Conservation (phyloP, 441 rosid species). For the Pelargonium exstipulatum region DNA sequence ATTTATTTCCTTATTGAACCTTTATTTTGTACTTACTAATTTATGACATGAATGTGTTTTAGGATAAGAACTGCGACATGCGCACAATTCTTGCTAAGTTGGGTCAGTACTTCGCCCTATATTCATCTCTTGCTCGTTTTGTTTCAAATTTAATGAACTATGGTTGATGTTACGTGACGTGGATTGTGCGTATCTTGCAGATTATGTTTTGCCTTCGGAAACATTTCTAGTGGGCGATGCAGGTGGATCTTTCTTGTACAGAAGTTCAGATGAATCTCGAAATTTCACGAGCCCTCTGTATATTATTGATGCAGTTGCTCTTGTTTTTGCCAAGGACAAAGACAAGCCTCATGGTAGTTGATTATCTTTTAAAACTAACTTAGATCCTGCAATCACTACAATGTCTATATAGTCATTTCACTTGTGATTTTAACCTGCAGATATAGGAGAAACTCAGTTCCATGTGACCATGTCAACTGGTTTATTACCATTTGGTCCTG, state of each 20-base stretch:
- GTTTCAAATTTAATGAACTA: too few relatives aligned
- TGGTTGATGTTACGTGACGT: too few relatives aligned
- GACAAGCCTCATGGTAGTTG: conserved; percentile 33
- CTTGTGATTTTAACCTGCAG: conserved; percentile 20
- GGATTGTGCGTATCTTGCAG: conserved; percentile 19
- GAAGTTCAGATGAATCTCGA: conserved; percentile 15
- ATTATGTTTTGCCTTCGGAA: conserved; percentile 34
- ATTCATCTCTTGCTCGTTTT: background rate
- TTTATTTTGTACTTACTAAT: conserved; percentile 12
- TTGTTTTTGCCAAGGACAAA: conserved; percentile 45
- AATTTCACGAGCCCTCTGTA: background rate
- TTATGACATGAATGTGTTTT: conserved; percentile 17
- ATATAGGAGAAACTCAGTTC: conserved; percentile 38
- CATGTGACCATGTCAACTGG: conserved; percentile 41
- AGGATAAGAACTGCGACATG: conserved; percentile 31
- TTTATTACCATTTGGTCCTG: conserved; percentile 41
- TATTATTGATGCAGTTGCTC: conserved; percentile 38
- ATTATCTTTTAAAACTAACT: background rate
- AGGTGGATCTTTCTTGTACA: conserved; percentile 28
- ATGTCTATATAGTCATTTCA: background rate
- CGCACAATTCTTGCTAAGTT: conserved; percentile 32
- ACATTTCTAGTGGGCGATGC: conserved; percentile 47
- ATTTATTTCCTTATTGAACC: background rate
- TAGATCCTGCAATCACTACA: too few relatives aligned
- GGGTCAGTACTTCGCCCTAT: conserved; percentile 24